A percentile compares a stretch with the other conserved stretches of the same genome.
Evolutionary conservation across 2,329 filamentous ascomycete species (phyloP).

Genomic region (Calonectria ilicicola): DNA sequence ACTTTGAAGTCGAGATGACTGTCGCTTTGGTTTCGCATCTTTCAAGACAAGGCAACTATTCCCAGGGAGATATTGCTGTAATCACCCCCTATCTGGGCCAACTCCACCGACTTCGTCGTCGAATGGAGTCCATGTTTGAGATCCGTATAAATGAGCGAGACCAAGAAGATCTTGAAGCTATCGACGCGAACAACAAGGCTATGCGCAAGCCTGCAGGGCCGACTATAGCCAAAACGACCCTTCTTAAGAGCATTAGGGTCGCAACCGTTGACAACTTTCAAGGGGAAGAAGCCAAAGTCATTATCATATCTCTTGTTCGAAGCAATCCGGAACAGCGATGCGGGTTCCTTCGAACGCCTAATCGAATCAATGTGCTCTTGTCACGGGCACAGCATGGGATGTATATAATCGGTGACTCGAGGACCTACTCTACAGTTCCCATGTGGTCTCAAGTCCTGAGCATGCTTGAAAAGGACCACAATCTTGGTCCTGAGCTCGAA

Average conservation of each 20-base stretch:
- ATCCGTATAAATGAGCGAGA: conserved; percentile 76
- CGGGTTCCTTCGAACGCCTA: conserved; percentile 73
- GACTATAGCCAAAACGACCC: conserved; percentile 46
- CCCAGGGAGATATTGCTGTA: conserved; percentile 73
- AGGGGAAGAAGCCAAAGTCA: conserved; percentile 79
- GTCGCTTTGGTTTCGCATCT: conserved; percentile 73
- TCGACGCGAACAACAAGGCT: conserved; percentile 46
- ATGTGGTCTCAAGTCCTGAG: neutral
- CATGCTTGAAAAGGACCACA: neutral
- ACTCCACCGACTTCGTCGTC: conserved; percentile 60
- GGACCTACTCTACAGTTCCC: conserved; percentile 9
- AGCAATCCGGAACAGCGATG: conserved; percentile 72
- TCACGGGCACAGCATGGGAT: conserved; percentile 16
- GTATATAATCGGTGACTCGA: conserved; percentile 18
- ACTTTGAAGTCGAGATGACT: conserved; percentile 74
- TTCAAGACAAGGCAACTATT: conserved; percentile 72
- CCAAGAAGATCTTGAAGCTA: conserved; percentile 58
- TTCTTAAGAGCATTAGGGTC: conserved; percentile 63
- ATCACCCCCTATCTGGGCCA: conserved; percentile 75
- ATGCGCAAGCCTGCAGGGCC: conserved; percentile 42
- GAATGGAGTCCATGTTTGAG: conserved; percentile 62
- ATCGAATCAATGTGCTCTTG: conserved; percentile 62
- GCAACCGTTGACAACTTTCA: conserved; percentile 83
- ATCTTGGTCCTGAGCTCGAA: neutral
- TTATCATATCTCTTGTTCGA: conserved; percentile 77